Base-by-base conservation (phyloP, 257 asterid genomes). In the Capsicum rhomboideum region DNA sequence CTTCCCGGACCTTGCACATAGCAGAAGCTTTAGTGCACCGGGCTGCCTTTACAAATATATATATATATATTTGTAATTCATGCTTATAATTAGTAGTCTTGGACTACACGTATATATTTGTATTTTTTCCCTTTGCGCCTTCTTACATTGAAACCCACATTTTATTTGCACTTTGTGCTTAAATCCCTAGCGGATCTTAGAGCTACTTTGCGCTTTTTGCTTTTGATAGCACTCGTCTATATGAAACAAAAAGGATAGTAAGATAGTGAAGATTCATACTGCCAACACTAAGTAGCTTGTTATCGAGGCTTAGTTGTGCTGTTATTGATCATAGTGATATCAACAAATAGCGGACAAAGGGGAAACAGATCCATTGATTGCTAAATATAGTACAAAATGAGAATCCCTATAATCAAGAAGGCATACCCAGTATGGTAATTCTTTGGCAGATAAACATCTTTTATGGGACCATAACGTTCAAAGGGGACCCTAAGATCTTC, bases 391-490 rank as follows among this genome's bases (percentile, higher is more conserved):
- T 46, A 37, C 34, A 29, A 67, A 29, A 17, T 40, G 63, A 1
- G 49, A n/a, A 68, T 34, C 68, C 50, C 28, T 83, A n/a, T 46
- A 28, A 69, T 83, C 5, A 18, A 23, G 59, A 42, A 37, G 28
- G 77, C 89, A 49, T 89, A 96, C 99, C 98, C 98, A 50, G 97
- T 93, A 83, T 93, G 85, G 87, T 92, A 96, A 85, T 94, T 91
- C 86, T 94, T 94, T 64, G 99, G 99, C 50, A 96, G 87, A 86
- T 96, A 94, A 42, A 96, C 88, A 93, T 96, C 99, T 88, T 93
- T 93, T 72, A 96, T 85, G 7, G 97, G 97, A 61, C 99, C 99
- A 87, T 89, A 96, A 78, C 90, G 92, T 87, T 96, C 98, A 89
- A 96, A 96, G 79, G 95, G 97, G 74, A 66, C 90, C 91, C 97